Base-by-base conservation (phyloP, 768 basidiomycete genomes). In the Macrolepiota dolichaula region DNA sequence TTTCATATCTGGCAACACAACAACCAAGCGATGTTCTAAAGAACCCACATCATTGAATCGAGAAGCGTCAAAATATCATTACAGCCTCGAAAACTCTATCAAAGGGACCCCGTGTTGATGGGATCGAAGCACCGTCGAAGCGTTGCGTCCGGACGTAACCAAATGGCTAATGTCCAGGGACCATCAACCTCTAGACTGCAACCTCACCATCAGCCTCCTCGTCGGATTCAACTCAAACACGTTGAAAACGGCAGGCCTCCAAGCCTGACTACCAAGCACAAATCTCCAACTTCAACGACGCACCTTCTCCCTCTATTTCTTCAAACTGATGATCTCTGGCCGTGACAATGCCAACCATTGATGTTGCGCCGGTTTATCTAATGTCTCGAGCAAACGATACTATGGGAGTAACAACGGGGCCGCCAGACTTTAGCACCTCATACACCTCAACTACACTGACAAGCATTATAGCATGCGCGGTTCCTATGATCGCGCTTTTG, bases 381-480 rank as follows among this genome's bases (percentile, higher is more conserved):
- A 27, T 19, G 6, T 17, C 51, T 46, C 51, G 42, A 17, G 59
- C 59, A 11, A 29, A 37, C 22, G 19, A 53, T 29, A 44, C 13
- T 5, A 44, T 25, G 19, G 38, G 11, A 7, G 29, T 7, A 9
- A 22, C 24, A 12, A 15, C 27, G 17, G 59, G 38, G 35, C 59
- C 40, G 6, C 51, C 51, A 17, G 29, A 29, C 13, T 60, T 60
- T 29, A 60, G 70, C 15, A 68, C 57, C 7, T 59, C 65, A 11
- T 75, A 77, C 56, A 60, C 75, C 24, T 73, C 74, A 1, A 75
- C 72, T 35, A 76, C 76, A 4, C 65, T 72, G 0, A 76, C 74
- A 2, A 74, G 71, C 56, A 64, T 77, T 54, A 68, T 76, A 46
- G 74, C 74, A 44, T 76, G 76, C 47, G 62, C 75, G 11, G 67